Base-by-base conservation (phyloP, 257 asterid genomes). In the Thymus quinquecostatus region DNA sequence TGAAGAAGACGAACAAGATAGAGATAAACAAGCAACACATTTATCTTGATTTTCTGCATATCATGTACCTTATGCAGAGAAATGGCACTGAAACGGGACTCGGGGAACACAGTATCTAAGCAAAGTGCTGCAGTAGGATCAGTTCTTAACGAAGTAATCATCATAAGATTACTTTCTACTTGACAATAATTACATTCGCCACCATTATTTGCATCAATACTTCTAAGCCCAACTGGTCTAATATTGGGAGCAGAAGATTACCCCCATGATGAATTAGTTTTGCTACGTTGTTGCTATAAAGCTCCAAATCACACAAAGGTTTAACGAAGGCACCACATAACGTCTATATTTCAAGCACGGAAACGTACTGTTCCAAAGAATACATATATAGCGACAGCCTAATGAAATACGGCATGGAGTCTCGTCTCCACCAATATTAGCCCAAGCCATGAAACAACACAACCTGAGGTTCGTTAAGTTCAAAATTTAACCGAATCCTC, bases 401-500 rank as follows among this genome's bases (percentile, higher is more conserved):
- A 38, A 30, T 5, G 43, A 21, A 2, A 14, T 3, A 10, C 55
- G 12, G 28, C 2, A 41, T 38, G 43, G 11, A 60, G 11, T 40
- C 69, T 40, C 8, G 11, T 40, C 69, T 40, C 8, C 53, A 61
- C 61, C 58, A 30, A 13, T 54, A 6, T 43, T 72, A 71, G 30
- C 11, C 65, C 49, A 33, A 54, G 29, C 32, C 44, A 54, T 11
- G 41, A 58, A 36, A 29, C 13, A 8, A 30, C 41, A 41, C 10
- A 69, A 58, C 49, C 27, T 32, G 62, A 33, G 10, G 13, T 48
- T 30, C 10, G 51, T 34, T 3, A 58, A 11, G 28, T 14, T 57
- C 2, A 54, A 30, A 54, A 30, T 57, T 29, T 10, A 32, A 59
- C 30, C 5, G 41, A 33, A 70, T 6, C 58, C 38, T 70, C n/a